A percentile compares a stretch with the other conserved stretches of the same genome.
These are phyloP conservation scores for Lasiosphaeria miniovina DNA, from an alignment of 495 filamentous ascomycete species.

Conservation along the genomic window DNA sequence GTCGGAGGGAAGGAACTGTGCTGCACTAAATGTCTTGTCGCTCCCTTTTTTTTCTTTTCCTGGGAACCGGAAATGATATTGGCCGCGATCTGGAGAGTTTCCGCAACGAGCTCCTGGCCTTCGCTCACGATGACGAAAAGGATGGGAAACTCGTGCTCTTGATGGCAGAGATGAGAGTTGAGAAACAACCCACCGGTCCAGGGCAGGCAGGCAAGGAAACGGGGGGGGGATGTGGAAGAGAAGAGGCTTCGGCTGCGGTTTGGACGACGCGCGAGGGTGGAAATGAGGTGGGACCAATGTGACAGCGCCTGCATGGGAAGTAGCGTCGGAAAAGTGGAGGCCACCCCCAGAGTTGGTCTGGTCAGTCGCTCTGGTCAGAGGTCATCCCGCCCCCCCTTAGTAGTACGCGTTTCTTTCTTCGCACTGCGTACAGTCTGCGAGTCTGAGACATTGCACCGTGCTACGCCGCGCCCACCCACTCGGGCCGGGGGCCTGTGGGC, in stretches of 20 bases:
- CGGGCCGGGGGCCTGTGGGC: background rate
- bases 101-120: background rate
- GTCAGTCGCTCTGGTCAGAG: background rate
- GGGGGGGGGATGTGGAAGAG: background rate
- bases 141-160: background rate
- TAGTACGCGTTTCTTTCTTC: background rate
- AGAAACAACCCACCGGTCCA: background rate
- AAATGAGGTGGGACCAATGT: slow-evolving; percentile 31
- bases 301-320: slow-evolving; percentile 22
- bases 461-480: background rate
- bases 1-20: slow-evolving; percentile 23
- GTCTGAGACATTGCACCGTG: slow-evolving; percentile 1
- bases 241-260: background rate
- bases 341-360: slow-evolving; percentile 1
- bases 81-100: background rate
- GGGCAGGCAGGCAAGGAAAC: background rate
- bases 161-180: background rate
- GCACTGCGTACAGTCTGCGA: background rate
- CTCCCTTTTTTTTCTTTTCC: background rate
- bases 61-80: no score
- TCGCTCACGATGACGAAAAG: background rate
- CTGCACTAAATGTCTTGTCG: slow-evolving; percentile 3
- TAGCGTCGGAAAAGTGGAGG: slow-evolving; percentile 27
- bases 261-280: slow-evolving; percentile 6
- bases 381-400: background rate